These are phyloP conservation scores for Arthrobotrys conoides DNA, from an alignment of 2,329 filamentous ascomycete species.

Conservation along the genomic window DNA sequence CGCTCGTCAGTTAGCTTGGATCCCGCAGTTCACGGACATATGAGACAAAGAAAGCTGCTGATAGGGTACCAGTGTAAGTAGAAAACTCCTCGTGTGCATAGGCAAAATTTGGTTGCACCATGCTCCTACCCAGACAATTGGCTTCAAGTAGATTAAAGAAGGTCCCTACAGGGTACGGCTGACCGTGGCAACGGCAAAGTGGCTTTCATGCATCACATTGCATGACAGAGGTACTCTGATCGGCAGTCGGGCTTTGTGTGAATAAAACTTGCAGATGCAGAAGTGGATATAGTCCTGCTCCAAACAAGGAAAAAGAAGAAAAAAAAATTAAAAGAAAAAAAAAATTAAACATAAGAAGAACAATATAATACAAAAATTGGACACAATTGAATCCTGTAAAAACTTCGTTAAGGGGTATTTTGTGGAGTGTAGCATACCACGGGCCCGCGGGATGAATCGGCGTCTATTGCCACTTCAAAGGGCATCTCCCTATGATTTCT, in stretches of 20 bases:
- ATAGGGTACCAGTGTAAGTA: slow-evolving; percentile 18
- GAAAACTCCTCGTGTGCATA: slow-evolving; percentile 10
- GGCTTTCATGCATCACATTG: slow-evolving; percentile 43
- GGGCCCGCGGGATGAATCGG: not conserved
- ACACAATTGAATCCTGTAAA: not conserved
- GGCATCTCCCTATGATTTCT: not conserved
- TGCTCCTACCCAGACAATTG: slow-evolving; percentile 22
- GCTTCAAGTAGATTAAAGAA: slow-evolving; percentile 30
- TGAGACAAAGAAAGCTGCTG: not conserved
- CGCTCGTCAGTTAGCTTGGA: slow-evolving; percentile 4
- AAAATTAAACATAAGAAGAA: not conserved
- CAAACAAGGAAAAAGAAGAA: not conserved
- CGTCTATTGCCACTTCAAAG: not conserved
- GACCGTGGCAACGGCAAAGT: slow-evolving; percentile 56
- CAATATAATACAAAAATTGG: not conserved
- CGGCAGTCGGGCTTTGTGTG: slow-evolving; percentile 31
- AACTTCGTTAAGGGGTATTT: not conserved
- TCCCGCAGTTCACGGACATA: slow-evolving; percentile 8
- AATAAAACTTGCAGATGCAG: slow-evolving; percentile 38
- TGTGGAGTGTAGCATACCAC: not conserved
- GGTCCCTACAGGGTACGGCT: slow-evolving; percentile 23
- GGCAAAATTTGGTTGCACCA: slow-evolving; percentile 32
- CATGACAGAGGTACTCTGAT: slow-evolving; percentile 41
- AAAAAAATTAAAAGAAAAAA: not conserved
- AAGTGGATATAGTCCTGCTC: not conserved